Base-by-base conservation (phyloP, 306 rosid genomes). In the Oemleria cerasiformis region DNA sequence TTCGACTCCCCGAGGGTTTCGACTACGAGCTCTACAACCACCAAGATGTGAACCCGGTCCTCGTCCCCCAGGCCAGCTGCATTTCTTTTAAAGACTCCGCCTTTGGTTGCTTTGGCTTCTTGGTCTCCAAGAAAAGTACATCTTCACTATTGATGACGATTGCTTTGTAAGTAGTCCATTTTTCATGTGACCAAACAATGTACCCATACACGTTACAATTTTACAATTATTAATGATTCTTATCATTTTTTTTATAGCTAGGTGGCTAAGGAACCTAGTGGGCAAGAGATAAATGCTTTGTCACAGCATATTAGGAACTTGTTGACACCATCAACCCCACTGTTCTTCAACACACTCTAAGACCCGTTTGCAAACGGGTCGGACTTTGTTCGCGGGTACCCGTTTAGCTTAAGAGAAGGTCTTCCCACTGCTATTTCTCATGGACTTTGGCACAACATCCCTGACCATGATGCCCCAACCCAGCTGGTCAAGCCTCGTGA, bases 371-470 rank as follows among this genome's bases (percentile, higher is more conserved):
- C 92, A 53, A 86, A 90, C 43, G 88, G 90, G 63, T 88, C 84
- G 1, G 90, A 87, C 75, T 87, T 89, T 30, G 88, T 89, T 49
- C 84, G 86, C 4, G 90, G 90, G 50, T 89, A 89, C 76, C 96
- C 92, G 19, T 89, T 87, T 81, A 87, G 92, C 78, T 75, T 87
- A 19, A 75, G 89, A 9, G 91, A 90, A 77, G 92, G 92, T 42
- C 84, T 81, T 6, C 88, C 93, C 7, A 89, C 96, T 4, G 90
- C 96, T 8, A 84, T 82, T 66, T 87, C 92, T 76, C 96, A 89
- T 9, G 92, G 92, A 25, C 87, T 87, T 7, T 89, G 96, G 92
- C 92, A 81, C 56, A 87, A 89, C 83, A 83, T 89, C 67, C 96
- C 88, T 9, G 96, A 89, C 65, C 85, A 89, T 14, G 96, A 84